Percentiles rank a stretch among this genome's conserved stretches.
Conservation (phyloP, 768 basidiomycete genomes). For the Termitomyces eurrhizus region DNA sequence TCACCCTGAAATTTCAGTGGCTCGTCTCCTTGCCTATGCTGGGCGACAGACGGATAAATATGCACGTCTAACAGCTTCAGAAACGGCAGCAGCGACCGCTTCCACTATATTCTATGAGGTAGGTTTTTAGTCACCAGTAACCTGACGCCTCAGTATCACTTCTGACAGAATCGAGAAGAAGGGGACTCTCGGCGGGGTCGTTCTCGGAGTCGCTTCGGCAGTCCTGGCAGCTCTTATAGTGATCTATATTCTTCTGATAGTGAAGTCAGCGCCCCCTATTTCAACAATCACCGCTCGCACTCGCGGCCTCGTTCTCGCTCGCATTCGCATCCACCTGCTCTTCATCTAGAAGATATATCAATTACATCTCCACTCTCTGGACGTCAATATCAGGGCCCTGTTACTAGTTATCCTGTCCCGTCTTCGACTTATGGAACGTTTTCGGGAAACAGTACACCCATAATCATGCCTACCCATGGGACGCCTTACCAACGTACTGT, state of each 20-base stretch:
- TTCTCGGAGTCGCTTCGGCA: conserved; percentile 26
- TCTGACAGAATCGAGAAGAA: conserved; percentile 28
- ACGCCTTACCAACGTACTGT: conserved; percentile 19
- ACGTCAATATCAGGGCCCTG: conserved; percentile 11
- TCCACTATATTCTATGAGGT: conserved; percentile 56
- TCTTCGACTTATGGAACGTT: conserved; percentile 21
- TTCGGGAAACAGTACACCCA: conserved; percentile 18
- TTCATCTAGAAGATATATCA: conserved; percentile 16
- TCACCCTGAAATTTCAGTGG: conserved; percentile 34
- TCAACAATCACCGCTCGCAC: conserved; percentile 11
- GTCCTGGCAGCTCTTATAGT: conserved; percentile 20
- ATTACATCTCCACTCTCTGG: conserved; percentile 9
- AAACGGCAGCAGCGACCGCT: conserved; percentile 67
- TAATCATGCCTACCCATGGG: conserved; percentile 20
- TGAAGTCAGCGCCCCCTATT: conserved; percentile 21
- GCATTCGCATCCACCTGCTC: conserved; percentile 28
- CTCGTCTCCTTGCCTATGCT: conserved; percentile 51
- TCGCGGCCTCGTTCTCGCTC: conserved; percentile 38
- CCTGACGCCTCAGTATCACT: neutral
- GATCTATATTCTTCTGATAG: conserved; percentile 40
- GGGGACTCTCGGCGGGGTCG: conserved; percentile 26
- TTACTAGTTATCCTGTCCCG: conserved; percentile 7
- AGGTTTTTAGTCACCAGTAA: conserved; percentile 8
- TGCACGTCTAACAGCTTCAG: conserved; percentile 48
- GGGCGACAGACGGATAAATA: conserved; percentile 40